Evolutionary conservation across 2,329 filamentous ascomycete species (phyloP), one percentile per base, ranked within the genome.

Genomic region (Daldinia sp.): DNA sequence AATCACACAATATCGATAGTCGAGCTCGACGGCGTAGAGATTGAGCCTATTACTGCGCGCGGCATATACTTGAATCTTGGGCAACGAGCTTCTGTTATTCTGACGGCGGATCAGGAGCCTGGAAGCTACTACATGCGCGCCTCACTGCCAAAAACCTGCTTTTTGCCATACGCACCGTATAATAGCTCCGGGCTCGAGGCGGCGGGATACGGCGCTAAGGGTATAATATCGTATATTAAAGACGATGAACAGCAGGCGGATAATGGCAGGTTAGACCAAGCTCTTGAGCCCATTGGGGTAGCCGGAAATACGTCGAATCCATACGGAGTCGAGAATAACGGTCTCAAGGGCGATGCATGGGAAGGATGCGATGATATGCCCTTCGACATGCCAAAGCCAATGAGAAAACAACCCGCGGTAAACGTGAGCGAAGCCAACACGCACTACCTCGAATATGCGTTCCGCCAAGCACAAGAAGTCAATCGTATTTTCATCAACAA

Each of bases 1-100:
- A 73, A 71, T 67, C 78, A 80, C 69, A 71, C 70, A 3, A 61
- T 80, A 2, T 67, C 72, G 0, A 74, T 80, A 25, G 72, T 80
- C 35, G 78, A 80, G 68, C 73, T 80, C 1, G 78, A 80, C 69
- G 78, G 78, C 13, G 68, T 77, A 11, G 77, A 80, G 58, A 71
- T 79, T 34, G 69, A 73, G 21, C 77, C 78, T 13, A 68, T 77
- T 10, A 3, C 61, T 2, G 70, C 70, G 7, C 70, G 72, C 13
- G 77, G 78, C 47, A 73, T 80, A 2, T 78, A 78, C 35, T 61
- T 80, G 39, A 78, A 79, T 51, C 71, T 78, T 0, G 78, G 77
- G 1, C 78, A 80, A 68, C 74, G 78, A 3, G 77, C 72, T 37
- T 77, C 74, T 4, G 75, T 79, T 5, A 54, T 79, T n/a, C 30